Evolutionary conservation across 208 protist species (phyloP).

Genomic region (Trypanosoma avium): DNA sequence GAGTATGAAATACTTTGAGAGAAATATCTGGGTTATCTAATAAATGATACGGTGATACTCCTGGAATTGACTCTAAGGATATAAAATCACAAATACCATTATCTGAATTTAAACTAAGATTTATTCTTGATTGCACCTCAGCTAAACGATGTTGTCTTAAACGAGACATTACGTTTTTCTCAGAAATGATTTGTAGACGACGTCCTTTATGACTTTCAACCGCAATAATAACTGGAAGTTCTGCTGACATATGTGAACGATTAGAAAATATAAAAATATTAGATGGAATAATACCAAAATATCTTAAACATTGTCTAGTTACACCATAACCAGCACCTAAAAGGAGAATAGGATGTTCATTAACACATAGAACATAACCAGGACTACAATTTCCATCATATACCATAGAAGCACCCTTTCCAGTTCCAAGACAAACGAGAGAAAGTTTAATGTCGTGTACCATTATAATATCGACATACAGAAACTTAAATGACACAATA

Average conservation of each 20-base stretch:
- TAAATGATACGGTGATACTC: slow-evolving; percentile 6
- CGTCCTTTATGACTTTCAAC: slow-evolving; percentile 24
- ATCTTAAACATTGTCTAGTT: slow-evolving; percentile 30
- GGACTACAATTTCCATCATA: slow-evolving; percentile 31
- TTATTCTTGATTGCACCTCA: slow-evolving; percentile 22
- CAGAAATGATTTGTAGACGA: slow-evolving; percentile 14
- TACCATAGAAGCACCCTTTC: slow-evolving; percentile 30
- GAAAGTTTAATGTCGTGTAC: slow-evolving; percentile 5
- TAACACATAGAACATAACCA: slow-evolving; percentile 27
- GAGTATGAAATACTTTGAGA: slow-evolving; percentile 17
- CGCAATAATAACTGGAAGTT: slow-evolving; percentile 33
- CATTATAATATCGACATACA: not conserved
- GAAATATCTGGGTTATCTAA: slow-evolving; percentile 8
- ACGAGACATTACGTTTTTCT: slow-evolving; percentile 20
- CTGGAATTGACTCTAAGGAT: not conserved
- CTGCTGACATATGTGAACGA: slow-evolving; percentile 33
- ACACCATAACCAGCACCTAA: slow-evolving; percentile 39
- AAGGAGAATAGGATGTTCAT: slow-evolving; percentile 24
- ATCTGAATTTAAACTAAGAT: not conserved
- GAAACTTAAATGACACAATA: no score
- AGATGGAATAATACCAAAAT: slow-evolving; percentile 31
- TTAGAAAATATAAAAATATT: slow-evolving; percentile 34
- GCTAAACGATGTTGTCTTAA: slow-evolving; percentile 23
- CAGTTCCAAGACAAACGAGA: slow-evolving; percentile 32
- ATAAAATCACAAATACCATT: slow-evolving; percentile 23